Conservation (phyloP, 2,329 filamentous ascomycete genomes). For the Talaromyces marneffei region DNA sequence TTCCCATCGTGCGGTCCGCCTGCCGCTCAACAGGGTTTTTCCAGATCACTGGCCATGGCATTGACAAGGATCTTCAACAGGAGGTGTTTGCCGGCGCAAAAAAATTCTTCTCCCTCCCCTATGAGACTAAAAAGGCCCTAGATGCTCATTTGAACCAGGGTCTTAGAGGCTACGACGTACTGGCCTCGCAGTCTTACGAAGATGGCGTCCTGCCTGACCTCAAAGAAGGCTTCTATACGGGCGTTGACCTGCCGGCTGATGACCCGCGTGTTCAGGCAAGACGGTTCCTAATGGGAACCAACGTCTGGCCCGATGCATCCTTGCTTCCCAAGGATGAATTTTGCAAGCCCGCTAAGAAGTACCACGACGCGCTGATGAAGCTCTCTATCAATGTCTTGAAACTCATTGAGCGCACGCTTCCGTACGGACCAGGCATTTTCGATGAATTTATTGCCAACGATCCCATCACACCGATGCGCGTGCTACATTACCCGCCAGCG, state of each 20-base stretch:
- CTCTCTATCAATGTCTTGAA: constrained; percentile 40
- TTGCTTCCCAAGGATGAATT: constrained; percentile 32
- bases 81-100: constrained; percentile 23
- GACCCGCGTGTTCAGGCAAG: neutral
- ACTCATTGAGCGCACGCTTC: constrained; percentile 40
- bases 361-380: constrained; percentile 36
- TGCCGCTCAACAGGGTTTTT: constrained; percentile 26
- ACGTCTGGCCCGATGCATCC: constrained; percentile 37
- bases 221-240: constrained; percentile 20
- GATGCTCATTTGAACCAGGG: constrained; percentile 28
- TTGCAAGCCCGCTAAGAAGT: constrained; percentile 36
- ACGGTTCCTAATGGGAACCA: constrained; percentile 19
- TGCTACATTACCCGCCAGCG: constrained; percentile 48
- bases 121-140: constrained; percentile 22
- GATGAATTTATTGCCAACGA: constrained; percentile 38
- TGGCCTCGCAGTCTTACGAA: constrained; percentile 35
- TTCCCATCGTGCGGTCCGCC: neutral
- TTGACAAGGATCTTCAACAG: constrained; percentile 23
- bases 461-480: constrained; percentile 40
- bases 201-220: constrained; percentile 22
- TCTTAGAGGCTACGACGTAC: constrained; percentile 36
- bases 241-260: neutral
- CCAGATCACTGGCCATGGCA: constrained; percentile 31
- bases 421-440: constrained; percentile 34
- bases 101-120: constrained; percentile 29